These are phyloP conservation scores for Fraxinus nigra DNA, from an alignment of 305 asterid genomes.

Conservation along the genomic window DNA sequence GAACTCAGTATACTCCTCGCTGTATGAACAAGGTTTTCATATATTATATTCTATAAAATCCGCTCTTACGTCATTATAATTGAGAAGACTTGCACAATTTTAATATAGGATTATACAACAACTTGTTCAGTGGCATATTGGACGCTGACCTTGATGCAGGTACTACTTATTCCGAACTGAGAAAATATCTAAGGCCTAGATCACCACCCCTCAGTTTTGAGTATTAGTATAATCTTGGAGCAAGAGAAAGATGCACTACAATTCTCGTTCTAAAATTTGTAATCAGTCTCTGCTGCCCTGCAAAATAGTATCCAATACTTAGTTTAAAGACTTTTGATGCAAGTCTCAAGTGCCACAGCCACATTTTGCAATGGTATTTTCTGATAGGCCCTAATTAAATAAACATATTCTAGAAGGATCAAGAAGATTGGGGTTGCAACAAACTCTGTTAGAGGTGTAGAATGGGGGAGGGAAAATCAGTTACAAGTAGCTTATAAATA, in stretches of 20 bases:
- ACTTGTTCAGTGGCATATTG: constrained; percentile 58
- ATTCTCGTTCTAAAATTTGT: neutral
- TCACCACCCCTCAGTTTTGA: neutral
- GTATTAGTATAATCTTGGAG: neutral
- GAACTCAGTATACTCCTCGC: constrained; percentile 48
- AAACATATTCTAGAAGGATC: neutral
- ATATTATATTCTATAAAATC: neutral
- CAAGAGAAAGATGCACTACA: neutral
- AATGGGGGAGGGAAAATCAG: neutral
- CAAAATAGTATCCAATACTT: neutral
- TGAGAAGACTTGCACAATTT: neutral
- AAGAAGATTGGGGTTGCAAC: neutral
- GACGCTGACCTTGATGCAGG: constrained; percentile 60
- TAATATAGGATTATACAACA: constrained; percentile 41
- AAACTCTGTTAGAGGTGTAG: neutral
- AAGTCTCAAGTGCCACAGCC: neutral
- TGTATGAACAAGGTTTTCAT: constrained; percentile 48
- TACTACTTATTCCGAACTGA: constrained; percentile 15
- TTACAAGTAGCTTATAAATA: neutral
- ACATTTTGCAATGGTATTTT: neutral
- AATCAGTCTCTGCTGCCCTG: neutral
- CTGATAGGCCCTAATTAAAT: neutral
- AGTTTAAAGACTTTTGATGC: constrained; percentile 17
- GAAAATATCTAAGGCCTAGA: neutral
- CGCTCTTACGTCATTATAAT: neutral